These are phyloP conservation scores for Pseudevernia furfuracea DNA, from an alignment of 495 filamentous ascomycete genomes.

Conservation along the genomic window DNA sequence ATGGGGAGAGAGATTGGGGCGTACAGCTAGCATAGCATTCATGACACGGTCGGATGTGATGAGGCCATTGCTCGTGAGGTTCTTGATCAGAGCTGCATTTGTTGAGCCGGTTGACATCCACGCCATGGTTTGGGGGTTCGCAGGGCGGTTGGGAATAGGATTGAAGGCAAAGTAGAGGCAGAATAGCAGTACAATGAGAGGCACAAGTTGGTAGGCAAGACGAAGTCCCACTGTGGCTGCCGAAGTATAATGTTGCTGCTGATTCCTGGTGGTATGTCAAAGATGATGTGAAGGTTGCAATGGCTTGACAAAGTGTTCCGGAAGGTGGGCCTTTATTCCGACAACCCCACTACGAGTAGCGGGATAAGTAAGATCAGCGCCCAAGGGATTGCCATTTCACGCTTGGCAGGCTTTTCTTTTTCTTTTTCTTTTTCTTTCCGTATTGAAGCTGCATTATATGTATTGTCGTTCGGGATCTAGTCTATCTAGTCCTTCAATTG, in stretches of 20 bases:
- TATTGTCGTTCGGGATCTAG: conserved; percentile 81
- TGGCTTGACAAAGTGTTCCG: neutral
- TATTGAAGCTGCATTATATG: conserved; percentile 44
- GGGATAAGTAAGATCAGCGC: neutral
- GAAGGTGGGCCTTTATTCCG: neutral
- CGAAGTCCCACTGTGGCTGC: neutral
- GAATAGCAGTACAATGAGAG: conserved; percentile 2
- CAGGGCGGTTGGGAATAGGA: neutral
- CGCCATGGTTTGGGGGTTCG: conserved; percentile 56
- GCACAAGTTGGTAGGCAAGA: neutral
- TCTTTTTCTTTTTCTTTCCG: too few species aligned
- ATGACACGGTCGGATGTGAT: conserved; percentile 66
- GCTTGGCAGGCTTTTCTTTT: neutral
- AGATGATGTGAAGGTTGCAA: neutral
- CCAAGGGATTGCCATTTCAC: neutral
- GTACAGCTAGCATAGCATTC: conserved; percentile 68
- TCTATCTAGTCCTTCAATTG: conserved; percentile 76
- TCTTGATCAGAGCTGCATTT: conserved; percentile 72
- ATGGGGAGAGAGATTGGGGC: conserved; percentile 12
- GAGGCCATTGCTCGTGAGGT: conserved; percentile 62
- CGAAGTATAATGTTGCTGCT: neutral
- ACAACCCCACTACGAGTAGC: neutral
- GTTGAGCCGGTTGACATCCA: conserved; percentile 77
- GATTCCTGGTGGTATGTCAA: neutral
- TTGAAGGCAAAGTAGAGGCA: conserved; percentile 8